Percentiles rank a stretch among this genome's conserved stretches.
These are phyloP conservation scores for Ceratobasidium sp. DNA, from an alignment of 1,284 basidiomycete species.

Conservation along the genomic window DNA sequence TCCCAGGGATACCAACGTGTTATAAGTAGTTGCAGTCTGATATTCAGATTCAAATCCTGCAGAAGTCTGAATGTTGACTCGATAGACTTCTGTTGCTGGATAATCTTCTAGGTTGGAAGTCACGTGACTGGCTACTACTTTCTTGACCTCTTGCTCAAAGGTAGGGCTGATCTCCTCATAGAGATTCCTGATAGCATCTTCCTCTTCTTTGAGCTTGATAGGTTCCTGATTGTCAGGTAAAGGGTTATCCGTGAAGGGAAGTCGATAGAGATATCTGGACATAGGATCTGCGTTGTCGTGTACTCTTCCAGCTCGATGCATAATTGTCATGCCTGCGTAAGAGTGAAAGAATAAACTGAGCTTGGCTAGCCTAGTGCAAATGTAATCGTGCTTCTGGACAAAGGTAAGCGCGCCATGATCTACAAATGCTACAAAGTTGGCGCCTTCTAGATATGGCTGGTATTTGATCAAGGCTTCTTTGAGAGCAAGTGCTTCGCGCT, in stretches of 20 bases:
- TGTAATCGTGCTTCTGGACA: too few relatives aligned
- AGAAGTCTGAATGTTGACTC: too few relatives aligned
- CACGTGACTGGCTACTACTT: neutral
- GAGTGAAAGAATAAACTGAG: neutral
- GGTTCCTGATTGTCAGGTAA: neutral
- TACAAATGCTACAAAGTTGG: constrained; percentile 55
- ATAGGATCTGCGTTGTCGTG: too few relatives aligned
- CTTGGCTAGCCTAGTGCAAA: constrained; percentile 38
- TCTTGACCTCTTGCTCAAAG: constrained; percentile 12
- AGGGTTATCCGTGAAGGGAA: too few relatives aligned
- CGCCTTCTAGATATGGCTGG: constrained; percentile 58
- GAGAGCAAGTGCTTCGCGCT: constrained; percentile 59
- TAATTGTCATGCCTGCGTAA: too few relatives aligned
- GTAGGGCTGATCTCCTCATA: neutral
- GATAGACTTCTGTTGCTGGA: neutral
- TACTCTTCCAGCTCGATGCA: too few relatives aligned
- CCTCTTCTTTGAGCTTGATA: neutral
- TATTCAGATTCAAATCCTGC: too few relatives aligned
- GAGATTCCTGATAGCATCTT: neutral
- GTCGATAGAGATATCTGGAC: too few relatives aligned
- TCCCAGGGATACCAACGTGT: too few relatives aligned
- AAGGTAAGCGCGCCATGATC: constrained; percentile 59
- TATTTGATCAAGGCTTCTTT: constrained; percentile 60
- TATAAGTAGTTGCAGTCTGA: neutral
- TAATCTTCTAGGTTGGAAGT: neutral